A percentile compares a stretch with the other conserved stretches of the same genome.
These are phyloP conservation scores for Quercus gilva DNA, from an alignment of 306 rosid species.

Conservation along the genomic window DNA sequence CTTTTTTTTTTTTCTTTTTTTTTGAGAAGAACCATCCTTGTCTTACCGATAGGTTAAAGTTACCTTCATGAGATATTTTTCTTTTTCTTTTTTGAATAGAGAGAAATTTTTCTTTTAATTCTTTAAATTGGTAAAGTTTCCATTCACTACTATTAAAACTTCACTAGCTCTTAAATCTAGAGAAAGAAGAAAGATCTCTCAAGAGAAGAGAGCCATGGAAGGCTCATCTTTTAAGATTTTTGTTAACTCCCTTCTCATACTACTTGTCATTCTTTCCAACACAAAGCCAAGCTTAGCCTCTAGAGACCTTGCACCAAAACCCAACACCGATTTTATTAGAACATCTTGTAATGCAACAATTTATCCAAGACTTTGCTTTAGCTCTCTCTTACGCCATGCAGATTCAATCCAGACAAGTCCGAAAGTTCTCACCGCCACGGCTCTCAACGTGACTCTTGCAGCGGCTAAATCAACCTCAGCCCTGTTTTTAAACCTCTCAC, in stretches of 20 bases:
- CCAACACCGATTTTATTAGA: constrained; percentile 53
- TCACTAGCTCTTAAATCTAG: neutral
- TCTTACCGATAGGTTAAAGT: no score
- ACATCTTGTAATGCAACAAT: constrained; percentile 62
- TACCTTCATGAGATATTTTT: no score
- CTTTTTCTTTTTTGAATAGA: no score
- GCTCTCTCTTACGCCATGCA: constrained; percentile 61
- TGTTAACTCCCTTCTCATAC: constrained; percentile 18
- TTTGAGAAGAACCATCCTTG: no score
- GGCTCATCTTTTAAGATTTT: constrained; percentile 19
- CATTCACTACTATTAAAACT: neutral
- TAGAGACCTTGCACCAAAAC: constrained; percentile 10
- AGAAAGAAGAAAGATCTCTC: neutral
- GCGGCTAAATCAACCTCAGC: constrained; percentile 41
- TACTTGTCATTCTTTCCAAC: constrained; percentile 5
- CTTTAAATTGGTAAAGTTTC: no score
- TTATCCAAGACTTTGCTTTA: constrained; percentile 64
- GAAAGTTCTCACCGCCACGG: constrained; percentile 42
- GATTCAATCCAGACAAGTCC: constrained; percentile 49
- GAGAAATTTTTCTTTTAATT: no score
- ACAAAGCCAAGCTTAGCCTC: constrained; percentile 13
- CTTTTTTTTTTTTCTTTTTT: no score
- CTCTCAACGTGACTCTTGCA: constrained; percentile 62
- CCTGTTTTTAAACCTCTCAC: constrained; percentile 30
- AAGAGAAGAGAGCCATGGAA: constrained; percentile 21